A percentile compares a stretch with the other conserved stretches of the same genome.
Conservation (phyloP, 371 early-diverging fungal genomes). For the Circinella minor region DNA sequence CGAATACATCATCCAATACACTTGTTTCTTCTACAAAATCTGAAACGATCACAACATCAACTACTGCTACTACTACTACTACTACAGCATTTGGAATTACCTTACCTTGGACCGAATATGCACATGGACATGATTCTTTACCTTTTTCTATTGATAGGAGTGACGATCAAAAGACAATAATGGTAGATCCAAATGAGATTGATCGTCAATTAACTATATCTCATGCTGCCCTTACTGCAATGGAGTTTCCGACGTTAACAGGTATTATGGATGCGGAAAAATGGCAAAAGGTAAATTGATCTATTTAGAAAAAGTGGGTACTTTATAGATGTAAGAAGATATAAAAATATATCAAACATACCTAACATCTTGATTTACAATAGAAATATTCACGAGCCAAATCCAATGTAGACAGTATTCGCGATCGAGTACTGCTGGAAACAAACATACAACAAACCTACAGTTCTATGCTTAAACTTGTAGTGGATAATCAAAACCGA, state of each 20-base stretch:
- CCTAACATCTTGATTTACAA: background rate
- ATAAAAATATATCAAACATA: too few species aligned
- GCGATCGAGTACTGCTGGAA: slow-evolving; percentile 14
- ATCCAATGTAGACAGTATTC: slow-evolving; percentile 3
- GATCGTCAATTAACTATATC: slow-evolving; percentile 16
- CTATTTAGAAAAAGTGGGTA: too few species aligned
- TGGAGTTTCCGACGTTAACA: slow-evolving; percentile 13
- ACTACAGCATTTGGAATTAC: slow-evolving; percentile 8
- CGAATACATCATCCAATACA: background rate
- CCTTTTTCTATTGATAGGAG: background rate
- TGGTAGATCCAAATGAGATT: slow-evolving; percentile 6
- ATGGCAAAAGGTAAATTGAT: background rate
- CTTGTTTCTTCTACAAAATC: background rate
- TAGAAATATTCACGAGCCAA: slow-evolving; percentile 16
- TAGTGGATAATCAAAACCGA: background rate
- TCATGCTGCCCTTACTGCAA: slow-evolving; percentile 13
- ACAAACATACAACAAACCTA: slow-evolving; percentile 19
- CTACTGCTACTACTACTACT: background rate
- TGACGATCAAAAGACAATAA: background rate
- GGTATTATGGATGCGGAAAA: slow-evolving; percentile 16
- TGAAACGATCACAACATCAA: background rate
- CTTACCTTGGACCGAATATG: slow-evolving; percentile 13
- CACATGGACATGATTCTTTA: background rate
- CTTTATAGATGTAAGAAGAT: too few species aligned
- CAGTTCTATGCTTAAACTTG: slow-evolving; percentile 17